Conservation (phyloP, 495 filamentous ascomycete genomes). For the Aeminium ludgeri region DNA sequence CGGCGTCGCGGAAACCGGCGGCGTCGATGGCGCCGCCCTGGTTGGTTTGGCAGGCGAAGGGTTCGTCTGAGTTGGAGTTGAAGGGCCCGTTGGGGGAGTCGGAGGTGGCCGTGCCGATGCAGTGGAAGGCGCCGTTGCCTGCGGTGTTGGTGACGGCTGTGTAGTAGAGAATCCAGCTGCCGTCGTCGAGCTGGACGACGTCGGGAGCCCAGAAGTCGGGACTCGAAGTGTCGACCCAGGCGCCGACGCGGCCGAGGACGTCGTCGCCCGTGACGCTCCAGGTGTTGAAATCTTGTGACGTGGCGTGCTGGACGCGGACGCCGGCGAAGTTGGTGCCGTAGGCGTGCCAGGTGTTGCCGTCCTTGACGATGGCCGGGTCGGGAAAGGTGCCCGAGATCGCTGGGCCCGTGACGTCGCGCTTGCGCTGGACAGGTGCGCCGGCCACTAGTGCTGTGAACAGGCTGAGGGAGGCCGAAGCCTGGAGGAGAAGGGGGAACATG, state of each 20-base stretch:
- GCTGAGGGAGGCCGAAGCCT: too few relatives aligned
- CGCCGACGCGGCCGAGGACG: constrained; percentile 9
- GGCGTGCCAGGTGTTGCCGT: constrained; percentile 5
- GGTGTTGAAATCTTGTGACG: constrained; percentile 4
- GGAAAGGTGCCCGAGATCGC: background rate
- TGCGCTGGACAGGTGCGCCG: background rate
- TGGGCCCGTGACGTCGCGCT: background rate
- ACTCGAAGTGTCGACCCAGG: constrained; percentile 11
- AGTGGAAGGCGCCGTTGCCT: constrained; percentile 28
- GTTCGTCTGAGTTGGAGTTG: constrained; percentile 21
- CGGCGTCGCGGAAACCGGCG: constrained; percentile 34
- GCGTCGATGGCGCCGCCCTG: constrained; percentile 45
- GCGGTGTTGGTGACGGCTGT: constrained; percentile 27
- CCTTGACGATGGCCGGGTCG: constrained; percentile 7
- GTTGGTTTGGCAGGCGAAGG: constrained; percentile 34
- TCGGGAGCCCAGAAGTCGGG: constrained; percentile 15
- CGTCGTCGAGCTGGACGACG: constrained; percentile 21
- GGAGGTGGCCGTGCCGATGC: constrained; percentile 37
- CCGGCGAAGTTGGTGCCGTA: background rate
- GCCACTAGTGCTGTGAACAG: too few relatives aligned
- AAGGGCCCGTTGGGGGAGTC: constrained; percentile 33
- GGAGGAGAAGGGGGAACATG: too few relatives aligned
- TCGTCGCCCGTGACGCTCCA: constrained; percentile 14
- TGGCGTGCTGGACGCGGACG: background rate
- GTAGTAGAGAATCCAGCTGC: constrained; percentile 44